These are phyloP conservation scores for Murraya paniculata DNA, from an alignment of 345 rosid species.

Conservation along the genomic window DNA sequence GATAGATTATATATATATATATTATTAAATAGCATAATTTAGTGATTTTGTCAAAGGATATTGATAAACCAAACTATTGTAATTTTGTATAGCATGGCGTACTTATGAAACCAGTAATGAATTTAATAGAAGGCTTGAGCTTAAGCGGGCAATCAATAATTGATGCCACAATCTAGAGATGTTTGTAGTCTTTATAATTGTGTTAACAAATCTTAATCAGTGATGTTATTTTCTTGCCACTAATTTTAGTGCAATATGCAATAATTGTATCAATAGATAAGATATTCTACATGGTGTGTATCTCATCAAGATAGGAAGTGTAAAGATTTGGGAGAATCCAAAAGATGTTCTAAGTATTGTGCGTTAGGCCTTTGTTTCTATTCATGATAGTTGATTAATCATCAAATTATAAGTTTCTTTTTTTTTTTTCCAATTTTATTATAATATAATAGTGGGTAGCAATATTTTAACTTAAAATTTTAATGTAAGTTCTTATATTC, in stretches of 20 bases:
- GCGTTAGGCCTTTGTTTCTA: neutral
- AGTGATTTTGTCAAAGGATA: neutral
- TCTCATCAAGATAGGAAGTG: neutral
- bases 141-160: neutral
- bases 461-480: too few species aligned
- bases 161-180: neutral
- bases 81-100: neutral
- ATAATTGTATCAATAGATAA: neutral
- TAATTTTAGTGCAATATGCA: neutral
- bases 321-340: neutral
- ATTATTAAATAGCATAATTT: too few species aligned
- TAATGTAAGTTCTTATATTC: too few species aligned
- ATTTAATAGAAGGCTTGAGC: neutral
- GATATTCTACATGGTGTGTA: too few species aligned
- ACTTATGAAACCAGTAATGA: neutral
- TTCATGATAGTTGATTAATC: neutral
- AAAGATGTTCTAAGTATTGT: neutral
- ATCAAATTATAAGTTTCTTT: neutral
- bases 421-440: neutral
- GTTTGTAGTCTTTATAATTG: neutral
- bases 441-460: too few species aligned
- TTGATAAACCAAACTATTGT: neutral
- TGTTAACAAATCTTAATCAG: neutral
- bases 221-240: slow-evolving; percentile 3
- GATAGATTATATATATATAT: too few species aligned